These are phyloP conservation scores for Botrytis porri DNA, from an alignment of 2,329 filamentous ascomycete genomes.

Conservation along the genomic window DNA sequence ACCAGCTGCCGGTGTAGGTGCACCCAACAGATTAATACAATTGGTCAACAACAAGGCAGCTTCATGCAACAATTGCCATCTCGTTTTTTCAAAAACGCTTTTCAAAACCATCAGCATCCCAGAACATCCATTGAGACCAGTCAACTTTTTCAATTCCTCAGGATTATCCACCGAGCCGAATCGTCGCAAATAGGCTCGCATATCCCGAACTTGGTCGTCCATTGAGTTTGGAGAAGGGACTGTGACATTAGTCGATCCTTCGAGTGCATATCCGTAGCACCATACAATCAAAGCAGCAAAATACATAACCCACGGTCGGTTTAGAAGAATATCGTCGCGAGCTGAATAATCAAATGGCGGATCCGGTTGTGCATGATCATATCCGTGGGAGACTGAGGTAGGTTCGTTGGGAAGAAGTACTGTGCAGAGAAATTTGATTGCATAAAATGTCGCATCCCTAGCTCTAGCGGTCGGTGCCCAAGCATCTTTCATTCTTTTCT, in stretches of 20 bases:
- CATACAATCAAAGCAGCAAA: conserved; percentile 90
- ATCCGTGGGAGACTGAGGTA: conserved; percentile 37
- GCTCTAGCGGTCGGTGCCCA: conserved; percentile 90
- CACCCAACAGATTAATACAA: conserved; percentile 61
- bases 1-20: neutral
- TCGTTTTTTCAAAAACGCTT: conserved; percentile 75
- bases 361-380: conserved; percentile 32
- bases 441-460: conserved; percentile 88
- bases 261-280: conserved; percentile 89
- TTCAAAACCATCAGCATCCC: conserved; percentile 78
- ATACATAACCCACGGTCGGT: conserved; percentile 93
- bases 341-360: conserved; percentile 65
- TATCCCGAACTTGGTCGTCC: conserved; percentile 69
- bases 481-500: conserved; percentile 77
- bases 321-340: conserved; percentile 83
- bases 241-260: conserved; percentile 64
- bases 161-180: conserved; percentile 72
- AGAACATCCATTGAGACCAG: conserved; percentile 77
- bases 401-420: conserved; percentile 65
- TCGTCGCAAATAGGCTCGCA: conserved; percentile 73
- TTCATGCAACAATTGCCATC: conserved; percentile 91
- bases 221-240: conserved; percentile 47
- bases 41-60: conserved; percentile 76
- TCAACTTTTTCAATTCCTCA: conserved; percentile 70
- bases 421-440: conserved; percentile 81